Evolutionary conservation across 2,329 filamentous ascomycete genomes (phyloP).

Genomic region (Ophiocordyceps sinensis): DNA sequence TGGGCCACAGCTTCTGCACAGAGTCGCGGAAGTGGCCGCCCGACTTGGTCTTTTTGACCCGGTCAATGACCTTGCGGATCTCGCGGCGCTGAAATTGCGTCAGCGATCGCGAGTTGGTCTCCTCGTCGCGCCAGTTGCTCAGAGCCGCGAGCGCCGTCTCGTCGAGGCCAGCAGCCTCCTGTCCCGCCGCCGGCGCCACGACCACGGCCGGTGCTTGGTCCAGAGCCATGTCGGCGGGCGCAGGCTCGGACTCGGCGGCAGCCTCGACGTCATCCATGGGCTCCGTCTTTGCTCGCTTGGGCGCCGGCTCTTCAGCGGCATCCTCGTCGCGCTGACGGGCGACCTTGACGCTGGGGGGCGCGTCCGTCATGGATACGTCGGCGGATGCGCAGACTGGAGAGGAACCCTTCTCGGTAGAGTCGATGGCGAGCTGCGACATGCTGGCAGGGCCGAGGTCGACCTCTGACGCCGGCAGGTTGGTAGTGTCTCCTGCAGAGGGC

Average conservation of each 20-base stretch:
- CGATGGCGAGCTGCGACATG: conserved; percentile 24
- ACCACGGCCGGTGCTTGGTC: conserved; percentile 1
- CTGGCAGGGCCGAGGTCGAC: conserved; percentile 20
- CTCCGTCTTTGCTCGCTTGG: conserved; percentile 71
- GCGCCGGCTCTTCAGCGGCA: conserved; percentile 44
- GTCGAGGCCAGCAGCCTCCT: conserved; percentile 5
- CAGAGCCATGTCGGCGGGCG: conserved; percentile 6
- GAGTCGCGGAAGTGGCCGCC: conserved; percentile 63
- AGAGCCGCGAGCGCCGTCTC: conserved; percentile 12
- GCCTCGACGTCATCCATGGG: conserved; percentile 25
- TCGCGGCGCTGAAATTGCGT: conserved; percentile 46
- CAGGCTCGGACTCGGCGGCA: conserved; percentile 8
- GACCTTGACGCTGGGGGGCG: conserved; percentile 42
- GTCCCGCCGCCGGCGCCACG: conserved; percentile 1
- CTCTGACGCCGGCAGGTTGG: conserved; percentile 16
- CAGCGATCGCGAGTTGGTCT: conserved; percentile 33
- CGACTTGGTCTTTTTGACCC: conserved; percentile 75
- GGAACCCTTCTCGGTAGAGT: conserved; percentile 15
- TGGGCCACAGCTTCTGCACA: conserved; percentile 62
- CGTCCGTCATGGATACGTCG: conserved; percentile 41
- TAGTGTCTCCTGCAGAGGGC: conserved; percentile 5
- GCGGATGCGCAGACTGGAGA: conserved; percentile 14
- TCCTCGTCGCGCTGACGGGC: conserved; percentile 71
- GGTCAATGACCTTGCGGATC: conserved; percentile 50
- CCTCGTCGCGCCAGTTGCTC: conserved; percentile 25